Evolutionary conservation across 148 eudicot genomes (phyloP), one percentile per base, ranked within the genome.

Genomic region (Fagopyrum esculentum): DNA sequence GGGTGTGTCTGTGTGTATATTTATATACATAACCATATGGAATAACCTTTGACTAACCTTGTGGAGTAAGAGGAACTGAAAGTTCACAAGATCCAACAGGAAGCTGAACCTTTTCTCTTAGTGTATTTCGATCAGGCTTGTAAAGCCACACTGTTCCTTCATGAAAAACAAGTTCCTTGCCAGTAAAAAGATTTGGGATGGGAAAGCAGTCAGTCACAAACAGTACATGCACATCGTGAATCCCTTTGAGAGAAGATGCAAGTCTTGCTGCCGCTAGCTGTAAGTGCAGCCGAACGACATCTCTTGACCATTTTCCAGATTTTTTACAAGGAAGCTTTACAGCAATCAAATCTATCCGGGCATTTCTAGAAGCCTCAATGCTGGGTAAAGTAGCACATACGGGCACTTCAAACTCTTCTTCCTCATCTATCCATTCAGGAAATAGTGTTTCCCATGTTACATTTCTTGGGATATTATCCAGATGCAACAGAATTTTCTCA

Each of bases 361-460:
- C 92, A 83, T 91, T 94, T 74, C 87, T 86, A 68, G 89, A 84
- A 59, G 80, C 83, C 78, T 78, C 85, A 77, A 89, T 73, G 57
- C 80, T 85, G 6, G 98, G 97, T 29, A 94, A 72, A 56, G 82
- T 70, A 48, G 95, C 96, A 63, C 98, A 94, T 63, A 57, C 76
- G 69, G 97, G 98, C 69, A 92, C 74, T 56, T 88, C 98, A 75
- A 82, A 84, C 70, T 94, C 96, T 79, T 88, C 90, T 82, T 92
- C 97, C 81, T 94, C 98, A 22, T 94, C 98, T 64, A 94, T 87
- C 98, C 98, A 94, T 83, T 94, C 98, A 75, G 98, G 98, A 82
- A 85, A 94, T 30, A 94, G 80, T 26, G 92, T 76, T 74, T 88
- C 96, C 98, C 98, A 94, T 7, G 97, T 88, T 12, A 94, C 45